These are phyloP conservation scores for Aspergillus brunneoviolaceus DNA, from an alignment of 2,329 filamentous ascomycete species.

Conservation along the genomic window DNA sequence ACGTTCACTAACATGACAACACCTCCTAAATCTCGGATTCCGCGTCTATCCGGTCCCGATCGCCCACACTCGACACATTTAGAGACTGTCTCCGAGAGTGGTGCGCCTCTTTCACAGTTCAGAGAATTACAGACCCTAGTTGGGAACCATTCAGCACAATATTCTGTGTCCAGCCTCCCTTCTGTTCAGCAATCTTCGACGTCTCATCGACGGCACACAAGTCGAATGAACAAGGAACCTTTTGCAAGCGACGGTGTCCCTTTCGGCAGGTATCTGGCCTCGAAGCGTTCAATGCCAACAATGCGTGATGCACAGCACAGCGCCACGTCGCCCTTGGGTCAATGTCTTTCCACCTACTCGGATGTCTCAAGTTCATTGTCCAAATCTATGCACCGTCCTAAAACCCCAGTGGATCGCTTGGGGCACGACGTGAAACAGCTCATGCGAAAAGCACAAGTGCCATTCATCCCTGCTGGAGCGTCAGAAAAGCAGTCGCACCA, in stretches of 20 bases:
- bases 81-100: constrained; percentile 91
- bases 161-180: constrained; percentile 64
- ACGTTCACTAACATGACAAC: constrained; percentile 84
- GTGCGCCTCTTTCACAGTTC: constrained; percentile 65
- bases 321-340: constrained; percentile 31
- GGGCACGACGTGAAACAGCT: constrained; percentile 38
- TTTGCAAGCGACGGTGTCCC: constrained; percentile 50
- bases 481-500: constrained; percentile 77
- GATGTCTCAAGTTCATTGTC: constrained; percentile 35
- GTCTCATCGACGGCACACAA: constrained; percentile 60
- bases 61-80: constrained; percentile 68
- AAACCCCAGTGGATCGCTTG: constrained; percentile 67
- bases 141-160: constrained; percentile 64
- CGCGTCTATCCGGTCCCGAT: constrained; percentile 71
- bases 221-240: constrained; percentile 37
- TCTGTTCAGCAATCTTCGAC: constrained; percentile 60
- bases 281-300: constrained; percentile 61
- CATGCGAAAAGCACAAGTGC: constrained; percentile 62
- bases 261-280: constrained; percentile 55
- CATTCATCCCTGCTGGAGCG: constrained; percentile 77
- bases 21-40: constrained; percentile 66
- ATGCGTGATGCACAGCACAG: constrained; percentile 49
- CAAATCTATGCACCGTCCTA: constrained; percentile 53
- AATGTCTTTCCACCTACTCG: constrained; percentile 36
- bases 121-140: constrained; percentile 67